A percentile compares a stretch with the other conserved stretches of the same genome.
Evolutionary conservation across 495 filamentous ascomycete genomes (phyloP).

Genomic region (Choiromyces venosus): DNA sequence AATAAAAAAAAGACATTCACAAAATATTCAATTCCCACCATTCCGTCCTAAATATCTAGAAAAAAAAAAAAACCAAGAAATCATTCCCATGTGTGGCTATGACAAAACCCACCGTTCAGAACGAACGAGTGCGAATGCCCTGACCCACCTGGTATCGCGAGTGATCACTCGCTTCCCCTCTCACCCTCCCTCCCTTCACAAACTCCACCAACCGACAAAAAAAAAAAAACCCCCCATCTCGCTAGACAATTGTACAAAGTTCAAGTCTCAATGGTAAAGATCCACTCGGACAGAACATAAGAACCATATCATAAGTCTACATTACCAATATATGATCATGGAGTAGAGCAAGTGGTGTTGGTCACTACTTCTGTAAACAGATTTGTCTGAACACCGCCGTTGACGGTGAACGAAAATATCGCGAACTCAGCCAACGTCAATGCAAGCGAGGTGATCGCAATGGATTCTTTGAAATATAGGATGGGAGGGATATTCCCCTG

Average conservation of each 20-base stretch:
- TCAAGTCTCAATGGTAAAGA: no score
- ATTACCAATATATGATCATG: neutral
- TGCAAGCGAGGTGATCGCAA: neutral
- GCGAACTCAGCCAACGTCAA: neutral
- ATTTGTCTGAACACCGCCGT: neutral
- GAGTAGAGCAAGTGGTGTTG: neutral
- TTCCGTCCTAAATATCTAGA: neutral
- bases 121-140: neutral
- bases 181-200: neutral
- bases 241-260: no score
- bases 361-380: neutral
- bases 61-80: no score
- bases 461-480: neutral
- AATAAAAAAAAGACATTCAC: neutral
- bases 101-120: neutral
- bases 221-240: neutral
- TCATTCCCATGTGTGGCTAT: no score
- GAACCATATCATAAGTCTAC: no score
- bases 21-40: neutral
- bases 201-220: neutral
- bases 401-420: neutral
- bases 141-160: neutral
- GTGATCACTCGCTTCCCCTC: neutral
- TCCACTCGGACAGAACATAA: no score
- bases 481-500: neutral